Evolutionary conservation across 2,329 filamentous ascomycete genomes (phyloP).

Genomic region (Dactylellina cionopaga): DNA sequence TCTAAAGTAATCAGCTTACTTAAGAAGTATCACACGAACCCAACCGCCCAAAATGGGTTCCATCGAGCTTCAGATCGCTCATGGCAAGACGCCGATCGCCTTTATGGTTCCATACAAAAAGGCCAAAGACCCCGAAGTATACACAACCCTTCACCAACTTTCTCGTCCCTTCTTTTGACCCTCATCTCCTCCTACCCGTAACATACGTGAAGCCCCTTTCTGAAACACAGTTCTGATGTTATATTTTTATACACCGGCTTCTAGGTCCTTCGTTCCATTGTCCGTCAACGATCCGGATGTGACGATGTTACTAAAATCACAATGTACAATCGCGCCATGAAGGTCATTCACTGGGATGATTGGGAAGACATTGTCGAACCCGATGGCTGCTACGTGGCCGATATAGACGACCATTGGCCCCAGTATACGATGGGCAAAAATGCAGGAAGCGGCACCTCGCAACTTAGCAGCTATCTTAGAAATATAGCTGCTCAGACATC

Average conservation of each 20-base stretch:
- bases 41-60: background rate
- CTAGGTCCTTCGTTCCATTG: conserved; percentile 14
- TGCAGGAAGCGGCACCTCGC: background rate
- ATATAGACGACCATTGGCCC: conserved; percentile 34
- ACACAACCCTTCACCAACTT: too few relatives aligned
- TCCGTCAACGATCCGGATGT: conserved; percentile 18
- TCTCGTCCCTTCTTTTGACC: background rate
- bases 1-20: background rate
- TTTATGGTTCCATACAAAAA: conserved; percentile 43
- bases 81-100: conserved; percentile 26
- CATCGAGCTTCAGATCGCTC: conserved; percentile 43
- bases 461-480: too few relatives aligned
- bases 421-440: background rate
- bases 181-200: background rate
- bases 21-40: background rate
- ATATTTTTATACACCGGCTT: background rate
- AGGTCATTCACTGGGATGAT: conserved; percentile 44
- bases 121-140: conserved; percentile 25
- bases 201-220: too few relatives aligned
- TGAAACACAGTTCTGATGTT: conserved; percentile 13
- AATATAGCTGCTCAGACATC: too few relatives aligned
- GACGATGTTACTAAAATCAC: conserved; percentile 9
- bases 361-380: conserved; percentile 45
- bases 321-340: conserved; percentile 21
- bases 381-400: conserved; percentile 28